Evolutionary conservation across 257 asterid species (phyloP).

Genomic region (Fraxinus cuspidata): DNA sequence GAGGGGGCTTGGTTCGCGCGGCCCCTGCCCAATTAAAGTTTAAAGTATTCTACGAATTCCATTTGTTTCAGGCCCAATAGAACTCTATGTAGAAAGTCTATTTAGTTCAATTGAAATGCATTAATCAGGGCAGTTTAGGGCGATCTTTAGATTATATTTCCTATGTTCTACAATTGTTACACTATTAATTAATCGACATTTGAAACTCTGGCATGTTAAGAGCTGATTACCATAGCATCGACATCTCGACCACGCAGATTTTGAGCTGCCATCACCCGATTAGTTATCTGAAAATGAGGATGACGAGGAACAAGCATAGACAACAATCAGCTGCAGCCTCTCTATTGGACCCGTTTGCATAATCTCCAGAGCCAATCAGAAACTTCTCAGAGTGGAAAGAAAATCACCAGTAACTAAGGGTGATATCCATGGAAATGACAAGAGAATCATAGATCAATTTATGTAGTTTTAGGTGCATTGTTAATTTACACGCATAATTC

Average conservation of each 20-base stretch:
- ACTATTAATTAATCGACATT: conserved; percentile 24
- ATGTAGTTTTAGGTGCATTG: no score
- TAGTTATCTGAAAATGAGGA: conserved; percentile 25
- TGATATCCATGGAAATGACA: no score
- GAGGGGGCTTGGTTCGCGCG: no score
- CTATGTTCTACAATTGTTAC: background rate
- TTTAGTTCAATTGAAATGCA: no score
- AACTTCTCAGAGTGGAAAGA: background rate
- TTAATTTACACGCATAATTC: no score
- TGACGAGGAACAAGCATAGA: conserved; percentile 15
- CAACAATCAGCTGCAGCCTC: background rate
- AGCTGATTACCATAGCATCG: conserved; percentile 27
- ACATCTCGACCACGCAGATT: conserved; percentile 31
- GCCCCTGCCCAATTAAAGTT: conserved; percentile 1
- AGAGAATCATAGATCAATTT: no score
- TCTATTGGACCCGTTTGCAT: background rate
- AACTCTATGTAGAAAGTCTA: no score
- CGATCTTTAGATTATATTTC: no score
- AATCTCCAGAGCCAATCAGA: background rate
- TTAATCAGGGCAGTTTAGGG: no score
- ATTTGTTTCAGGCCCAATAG: no score
- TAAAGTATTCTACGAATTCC: no score
- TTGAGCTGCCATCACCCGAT: conserved; percentile 28
- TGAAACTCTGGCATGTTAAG: conserved; percentile 59
- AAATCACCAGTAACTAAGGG: no score